A percentile compares a stretch with the other conserved stretches of the same genome.
Conservation (phyloP, 768 basidiomycete species). For the Mycena albidolilacea region DNA sequence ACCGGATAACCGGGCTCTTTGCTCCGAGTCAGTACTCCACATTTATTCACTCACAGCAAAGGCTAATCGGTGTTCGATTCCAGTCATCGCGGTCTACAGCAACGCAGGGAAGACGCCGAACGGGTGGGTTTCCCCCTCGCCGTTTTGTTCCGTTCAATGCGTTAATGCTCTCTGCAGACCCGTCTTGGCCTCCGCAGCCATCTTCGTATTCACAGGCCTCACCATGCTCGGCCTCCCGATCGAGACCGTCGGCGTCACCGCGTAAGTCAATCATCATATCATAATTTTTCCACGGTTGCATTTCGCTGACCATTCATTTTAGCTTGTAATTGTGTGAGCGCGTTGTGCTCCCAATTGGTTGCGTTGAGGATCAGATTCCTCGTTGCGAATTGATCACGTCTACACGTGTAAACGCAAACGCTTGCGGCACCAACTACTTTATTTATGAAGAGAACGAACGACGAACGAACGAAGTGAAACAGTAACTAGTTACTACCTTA, state of each 20-base stretch:
- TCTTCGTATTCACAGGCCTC: constrained; percentile 38
- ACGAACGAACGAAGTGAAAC: no score
- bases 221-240: constrained; percentile 34
- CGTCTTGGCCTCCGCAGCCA: constrained; percentile 37
- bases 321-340: constrained; percentile 18
- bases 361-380: no score
- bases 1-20: constrained; percentile 74
- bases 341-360: not conserved
- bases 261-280: constrained; percentile 12
- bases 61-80: not conserved
- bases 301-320: not conserved
- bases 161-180: constrained; percentile 22
- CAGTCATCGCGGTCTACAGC: constrained; percentile 42
- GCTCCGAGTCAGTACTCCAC: constrained; percentile 45
- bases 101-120: constrained; percentile 40
- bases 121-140: constrained; percentile 14
- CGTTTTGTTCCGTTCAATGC: not conserved
- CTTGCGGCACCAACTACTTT: no score
- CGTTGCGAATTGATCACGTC: no score
- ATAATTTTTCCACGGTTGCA: not conserved
- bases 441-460: no score
- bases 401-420: no score
- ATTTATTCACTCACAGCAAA: not conserved
- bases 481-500: no score
- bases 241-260: constrained; percentile 37